phyloP scores from a whole-genome alignment of 2,329 filamentous ascomycete species.

The Whalleya microplaca region DNA sequence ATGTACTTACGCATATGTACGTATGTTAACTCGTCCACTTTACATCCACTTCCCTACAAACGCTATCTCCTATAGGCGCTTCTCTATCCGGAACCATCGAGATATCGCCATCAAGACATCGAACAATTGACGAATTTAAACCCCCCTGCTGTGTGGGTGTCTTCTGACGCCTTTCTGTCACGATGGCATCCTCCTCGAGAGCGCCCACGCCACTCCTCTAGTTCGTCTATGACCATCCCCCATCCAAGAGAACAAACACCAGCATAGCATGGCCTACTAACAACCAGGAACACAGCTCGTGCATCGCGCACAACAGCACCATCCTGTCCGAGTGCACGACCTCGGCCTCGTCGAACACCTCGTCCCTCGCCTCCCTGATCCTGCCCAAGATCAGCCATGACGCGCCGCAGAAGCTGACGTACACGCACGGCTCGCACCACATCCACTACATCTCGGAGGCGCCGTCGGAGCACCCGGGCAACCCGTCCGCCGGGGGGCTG shows the following conservation, averaged over 20 bases:
- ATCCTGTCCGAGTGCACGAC: conserved; percentile 93
- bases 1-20: no score
- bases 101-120: neutral
- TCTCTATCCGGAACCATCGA: neutral
- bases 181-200: conserved; percentile 74
- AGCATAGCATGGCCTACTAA: conserved; percentile 8
- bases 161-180: conserved; percentile 28
- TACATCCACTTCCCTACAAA: neutral
- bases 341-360: conserved; percentile 79
- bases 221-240: conserved; percentile 50
- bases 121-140: neutral
- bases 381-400: conserved; percentile 91
- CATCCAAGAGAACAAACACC: conserved; percentile 7
- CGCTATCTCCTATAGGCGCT: neutral
- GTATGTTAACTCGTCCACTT: conserved; percentile 7
- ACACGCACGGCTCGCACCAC: conserved; percentile 88
- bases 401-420: conserved; percentile 84
- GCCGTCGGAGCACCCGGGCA: conserved; percentile 64
- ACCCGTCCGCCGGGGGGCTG: conserved; percentile 73
- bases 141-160: no score
- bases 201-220: conserved; percentile 72
- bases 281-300: conserved; percentile 63
- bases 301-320: conserved; percentile 90
- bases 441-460: conserved; percentile 95
- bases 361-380: conserved; percentile 87